Base-by-base conservation (phyloP, 768 basidiomycete genomes). In the Xerocomus potaroensis region DNA sequence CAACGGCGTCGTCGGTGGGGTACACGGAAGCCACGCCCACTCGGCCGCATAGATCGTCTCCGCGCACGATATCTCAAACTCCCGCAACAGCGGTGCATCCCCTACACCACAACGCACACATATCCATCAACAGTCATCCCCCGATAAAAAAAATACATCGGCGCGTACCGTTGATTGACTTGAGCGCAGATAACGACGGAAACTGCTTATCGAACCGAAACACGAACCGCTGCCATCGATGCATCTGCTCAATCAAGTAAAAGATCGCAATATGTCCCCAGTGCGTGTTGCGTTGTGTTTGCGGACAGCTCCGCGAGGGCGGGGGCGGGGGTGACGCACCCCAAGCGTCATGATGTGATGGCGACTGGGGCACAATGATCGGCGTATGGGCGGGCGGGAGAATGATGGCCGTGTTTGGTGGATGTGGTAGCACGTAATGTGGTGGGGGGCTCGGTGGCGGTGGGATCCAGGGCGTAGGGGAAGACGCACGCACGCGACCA, bases 181-280 rank as follows among this genome's bases (percentile, higher is more conserved):
- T 84, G 52, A 91, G 73, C 8, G 88, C 86, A 47, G 72, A 71
- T 68, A 88, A 77, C 4, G 86, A 87, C 15, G 79, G 67, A 63
- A 89, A 89, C 27, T 83, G 82, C 61, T 79, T 83, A 58, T 88
- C 85, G 54, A 87, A 90, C 33, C 83, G 71, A 57, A 91, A 89
- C 10, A 89, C 76, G 55, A 91, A 91, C 19, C 87, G 74, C 59
- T 85, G 75, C 87, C 87, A 91, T 23, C 87, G 77, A 53, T 80
- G 80, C 80, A 89, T 89, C 61, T 88, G 84, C 54, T 86, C 79
- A 2, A 83, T 80, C 18, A 91, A 66, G 60, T 90, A 91, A 62
- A 76, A 88, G 36, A 90, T 79, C 0, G 83, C 84, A 26, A 91
- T 84, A 53, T 87, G 80, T 0, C 86, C 87, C 87, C 87, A 91